Evolutionary conservation across 441 rosid species (phyloP).

Genomic region (Capsella rubella): DNA sequence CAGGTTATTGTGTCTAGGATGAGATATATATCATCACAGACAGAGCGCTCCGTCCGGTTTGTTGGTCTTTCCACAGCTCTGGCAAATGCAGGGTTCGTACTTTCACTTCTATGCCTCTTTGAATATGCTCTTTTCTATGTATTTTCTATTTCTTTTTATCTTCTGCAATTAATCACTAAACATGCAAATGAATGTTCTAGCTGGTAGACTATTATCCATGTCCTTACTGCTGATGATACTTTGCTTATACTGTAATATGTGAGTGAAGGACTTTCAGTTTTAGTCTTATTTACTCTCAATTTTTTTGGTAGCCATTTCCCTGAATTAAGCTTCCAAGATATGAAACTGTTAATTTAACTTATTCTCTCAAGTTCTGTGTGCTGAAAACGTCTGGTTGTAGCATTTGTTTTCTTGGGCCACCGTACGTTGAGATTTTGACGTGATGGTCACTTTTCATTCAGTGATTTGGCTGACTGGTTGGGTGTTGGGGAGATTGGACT

Average conservation of each 20-base stretch:
- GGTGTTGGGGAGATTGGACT: slow-evolving; percentile 96
- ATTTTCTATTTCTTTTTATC: slow-evolving; percentile 24
- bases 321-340: slow-evolving; percentile 3
- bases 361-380: slow-evolving; percentile 10
- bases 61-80: slow-evolving; percentile 99
- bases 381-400: slow-evolving; percentile 18
- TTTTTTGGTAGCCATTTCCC: slow-evolving; percentile 6
- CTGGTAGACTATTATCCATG: slow-evolving; percentile 26
- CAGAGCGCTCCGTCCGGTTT: slow-evolving; percentile 92
- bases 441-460: slow-evolving; percentile 45
- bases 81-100: slow-evolving; percentile 94
- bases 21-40: slow-evolving; percentile 99
- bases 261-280: slow-evolving; percentile 16
- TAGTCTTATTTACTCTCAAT: slow-evolving; percentile 5
- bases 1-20: slow-evolving; percentile 99
- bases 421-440: slow-evolving; percentile 17
- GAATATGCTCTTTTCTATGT: slow-evolving; percentile 24
- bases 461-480: slow-evolving; percentile 99
- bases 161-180: slow-evolving; percentile 13
- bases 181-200: slow-evolving; percentile 26
- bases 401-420: slow-evolving; percentile 25
- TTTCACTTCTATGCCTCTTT: slow-evolving; percentile 33
- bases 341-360: slow-evolving; percentile 3
- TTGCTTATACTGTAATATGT: slow-evolving; percentile 11
- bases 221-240: slow-evolving; percentile 15